Evolutionary conservation across 345 rosid species (phyloP).

Genomic region (Turnera subulata): DNA sequence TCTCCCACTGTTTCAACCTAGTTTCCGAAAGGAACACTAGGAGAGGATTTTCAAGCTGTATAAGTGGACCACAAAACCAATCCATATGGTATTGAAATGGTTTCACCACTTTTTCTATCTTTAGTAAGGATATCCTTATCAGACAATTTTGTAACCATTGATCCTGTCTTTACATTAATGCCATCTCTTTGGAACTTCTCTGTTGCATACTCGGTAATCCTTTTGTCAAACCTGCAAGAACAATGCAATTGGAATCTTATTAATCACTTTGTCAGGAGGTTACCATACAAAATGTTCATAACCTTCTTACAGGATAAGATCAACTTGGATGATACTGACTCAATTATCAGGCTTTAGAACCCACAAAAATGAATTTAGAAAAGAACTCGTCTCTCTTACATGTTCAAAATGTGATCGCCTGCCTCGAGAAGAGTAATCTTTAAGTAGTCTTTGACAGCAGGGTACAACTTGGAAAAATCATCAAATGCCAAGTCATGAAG

Average conservation of each 20-base stretch:
- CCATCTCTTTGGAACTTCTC: slow-evolving; percentile 66
- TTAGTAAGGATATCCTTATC: slow-evolving; percentile 62
- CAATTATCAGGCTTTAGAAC: too few species aligned
- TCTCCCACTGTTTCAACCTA: too few species aligned
- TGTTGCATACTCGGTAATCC: slow-evolving; percentile 62
- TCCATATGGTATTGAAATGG: slow-evolving; percentile 56
- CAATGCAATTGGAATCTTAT: not conserved
- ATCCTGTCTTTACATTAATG: slow-evolving; percentile 59
- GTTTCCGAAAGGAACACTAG: too few species aligned
- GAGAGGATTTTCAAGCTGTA: too few species aligned
- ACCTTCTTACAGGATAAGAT: too few species aligned
- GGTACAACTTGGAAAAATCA: slow-evolving; percentile 59
- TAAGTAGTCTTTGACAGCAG: slow-evolving; percentile 38
- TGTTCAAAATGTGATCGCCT: slow-evolving; percentile 71
- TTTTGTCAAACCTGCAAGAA: slow-evolving; percentile 60
- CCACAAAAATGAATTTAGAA: too few species aligned
- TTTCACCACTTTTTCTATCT: slow-evolving; percentile 42
- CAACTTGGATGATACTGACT: too few species aligned
- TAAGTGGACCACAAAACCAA: slow-evolving; percentile 90
- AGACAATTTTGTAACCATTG: slow-evolving; percentile 55
- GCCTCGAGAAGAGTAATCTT: slow-evolving; percentile 80
- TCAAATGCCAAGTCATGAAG: slow-evolving; percentile 62
- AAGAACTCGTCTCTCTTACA: slow-evolving; percentile 31
- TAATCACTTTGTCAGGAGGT: too few species aligned
- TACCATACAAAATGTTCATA: too few species aligned